Base-by-base conservation (phyloP, 768 basidiomycete species). In the Macrocybe gigantea region DNA sequence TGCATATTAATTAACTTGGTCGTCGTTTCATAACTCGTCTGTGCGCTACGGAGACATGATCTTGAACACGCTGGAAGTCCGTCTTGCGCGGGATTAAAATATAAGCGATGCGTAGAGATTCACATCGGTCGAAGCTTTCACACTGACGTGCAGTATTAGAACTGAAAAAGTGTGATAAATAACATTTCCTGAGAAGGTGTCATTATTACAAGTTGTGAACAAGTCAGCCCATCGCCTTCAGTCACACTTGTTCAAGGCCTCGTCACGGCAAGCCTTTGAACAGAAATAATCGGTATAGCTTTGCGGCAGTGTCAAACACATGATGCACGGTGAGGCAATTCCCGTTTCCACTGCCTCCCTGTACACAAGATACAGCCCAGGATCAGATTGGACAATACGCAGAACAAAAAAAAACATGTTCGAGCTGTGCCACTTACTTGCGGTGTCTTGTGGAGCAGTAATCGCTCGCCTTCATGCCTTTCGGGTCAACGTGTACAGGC, bases 251-350 rank as follows among this genome's bases (percentile, higher is more conserved):
- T 67, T 72, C 71, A 80, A 62, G 37, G 82, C 78, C 53, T 82
- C 74, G 39, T 82, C 78, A 55, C 73, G 73, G 60, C 83, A 85
- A 3, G 68, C 68, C 48, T 69, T 63, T 12, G 77, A 71, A 54
- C 83, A 85, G 59, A 85, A 85, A 59, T 83, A 82, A 64, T 85
- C 81, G 5, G 59, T 66, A 35, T 71, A 71, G 48, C 75, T 74
- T 59, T 85, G 82, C 14, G 83, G 83, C 50, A 76, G 65, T 37
- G 64, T 68, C 55, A 80, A 62, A 55, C 83, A 85, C 79, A 84
- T 78, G 55, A 85, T 82, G 53, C 83, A 84, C 7, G 77, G 72
- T 10, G 68, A 58, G 33, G 66, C 75, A 33, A 82, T 54, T 30
- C 81, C 78, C 12, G 71, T 63, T 11, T 59, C 63, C 9, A 83